Evolutionary conservation across 352 stramenopile genomes (phyloP).

Genomic region (Globisporangium cystogenes): DNA sequence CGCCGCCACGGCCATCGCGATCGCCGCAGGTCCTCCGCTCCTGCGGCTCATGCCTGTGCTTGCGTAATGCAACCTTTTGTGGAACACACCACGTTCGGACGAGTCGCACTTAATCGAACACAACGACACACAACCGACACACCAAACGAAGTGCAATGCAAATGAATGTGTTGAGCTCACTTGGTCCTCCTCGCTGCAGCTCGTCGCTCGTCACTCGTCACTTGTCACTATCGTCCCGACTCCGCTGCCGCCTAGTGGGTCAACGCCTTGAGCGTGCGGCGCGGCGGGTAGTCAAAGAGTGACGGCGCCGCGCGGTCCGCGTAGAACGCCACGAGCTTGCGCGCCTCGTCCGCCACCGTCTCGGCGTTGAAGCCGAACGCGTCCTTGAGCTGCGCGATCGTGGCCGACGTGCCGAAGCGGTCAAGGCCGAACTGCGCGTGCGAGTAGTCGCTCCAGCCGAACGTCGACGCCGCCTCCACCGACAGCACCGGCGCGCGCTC

Average conservation of each 20-base stretch:
- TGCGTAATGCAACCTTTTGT: slow-evolving; percentile 1
- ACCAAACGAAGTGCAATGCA: neutral
- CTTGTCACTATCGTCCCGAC: too few relatives aligned
- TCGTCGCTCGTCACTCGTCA: too few relatives aligned
- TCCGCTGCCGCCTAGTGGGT: slow-evolving; percentile 48
- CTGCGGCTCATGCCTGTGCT: neutral
- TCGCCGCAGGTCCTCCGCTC: neutral
- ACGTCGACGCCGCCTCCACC: slow-evolving; percentile 92
- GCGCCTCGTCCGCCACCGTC: slow-evolving; percentile 90
- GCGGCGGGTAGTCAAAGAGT: slow-evolving; percentile 71
- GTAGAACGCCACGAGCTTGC: slow-evolving; percentile 94
- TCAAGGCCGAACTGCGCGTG: slow-evolving; percentile 91
- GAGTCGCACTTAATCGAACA: neutral
- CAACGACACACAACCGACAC: neutral
- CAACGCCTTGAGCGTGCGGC: slow-evolving; percentile 49
- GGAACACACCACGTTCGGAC: neutral
- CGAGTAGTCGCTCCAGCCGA: slow-evolving; percentile 96
- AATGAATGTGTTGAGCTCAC: neutral
- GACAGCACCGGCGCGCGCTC: slow-evolving; percentile 93
- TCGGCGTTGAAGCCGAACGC: slow-evolving; percentile 96
- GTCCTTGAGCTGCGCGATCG: slow-evolving; percentile 87
- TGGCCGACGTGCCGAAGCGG: slow-evolving; percentile 87
- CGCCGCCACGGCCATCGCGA: neutral
- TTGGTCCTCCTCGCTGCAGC: too few relatives aligned
- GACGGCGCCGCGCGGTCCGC: slow-evolving; percentile 47